Base-by-base conservation (phyloP, 148 eudicot species). In the Cornus kousa region DNA sequence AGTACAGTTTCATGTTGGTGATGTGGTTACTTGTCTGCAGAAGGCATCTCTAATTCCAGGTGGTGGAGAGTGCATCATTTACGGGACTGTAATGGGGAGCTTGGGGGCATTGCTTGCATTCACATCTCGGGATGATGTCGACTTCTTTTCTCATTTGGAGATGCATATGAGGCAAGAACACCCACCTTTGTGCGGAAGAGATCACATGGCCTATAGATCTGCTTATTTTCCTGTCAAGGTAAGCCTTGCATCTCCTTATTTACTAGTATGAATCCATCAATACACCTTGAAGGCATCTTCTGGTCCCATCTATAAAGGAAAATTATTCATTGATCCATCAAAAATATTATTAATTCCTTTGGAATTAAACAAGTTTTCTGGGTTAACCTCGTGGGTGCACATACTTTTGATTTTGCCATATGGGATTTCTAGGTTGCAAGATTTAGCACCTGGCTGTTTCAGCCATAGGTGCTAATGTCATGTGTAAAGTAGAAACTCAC, bases 21-120 rank as follows among this genome's bases (percentile, higher is more conserved):
- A 97, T 80, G 91, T 92, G 43, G 97, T 97, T 50, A 83, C 92
- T 2, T 92, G 98, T 84, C 80, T 97, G 94, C 97, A 94, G 74
- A 97, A 94, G 88, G 98, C 99, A 37, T 92, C 98, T 82, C 86
- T 97, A 23, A 92, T 92, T 73, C 99, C 97, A 40, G 91, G 95
- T 19, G 98, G 99, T 80, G 97, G 93, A 71, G 98, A 96, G 82
- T 88, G 97, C 75, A 87, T 96, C 62, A 86, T 96, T 19, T 96
- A 96, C 83, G 99, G 98, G 50, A 94, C 99, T 79, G 92, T 94
- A n/a, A 96, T 96, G 99, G 99, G 99, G 66, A 96, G 98, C 80
- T 79, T 96, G 80, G 99, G 99, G 39, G 95, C 99, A 9, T 80
- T 96, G 81, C 98, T 96, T 86, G 94, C 99, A 22, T 96, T 96